These are phyloP conservation scores for Fraxinus baroniana DNA, from an alignment of 305 asterid genomes.

Conservation along the genomic window DNA sequence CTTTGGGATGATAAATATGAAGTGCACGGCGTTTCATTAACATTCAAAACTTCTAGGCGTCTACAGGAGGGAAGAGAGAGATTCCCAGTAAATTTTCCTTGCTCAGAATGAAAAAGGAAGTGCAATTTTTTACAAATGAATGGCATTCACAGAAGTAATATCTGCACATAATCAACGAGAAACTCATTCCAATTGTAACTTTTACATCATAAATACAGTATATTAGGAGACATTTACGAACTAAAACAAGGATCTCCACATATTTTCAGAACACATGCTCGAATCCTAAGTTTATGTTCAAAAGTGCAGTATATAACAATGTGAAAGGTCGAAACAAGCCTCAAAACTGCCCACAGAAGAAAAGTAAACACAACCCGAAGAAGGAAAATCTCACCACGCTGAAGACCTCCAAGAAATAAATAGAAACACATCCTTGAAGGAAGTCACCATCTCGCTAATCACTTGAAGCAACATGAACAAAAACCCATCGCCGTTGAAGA, in stretches of 20 bases:
- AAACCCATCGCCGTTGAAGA: slow-evolving; percentile 6
- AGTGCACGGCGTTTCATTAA: neutral
- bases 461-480: slow-evolving; percentile 17
- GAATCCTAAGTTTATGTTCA: neutral
- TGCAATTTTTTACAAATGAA: neutral
- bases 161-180: neutral
- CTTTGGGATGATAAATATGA: neutral
- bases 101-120: neutral
- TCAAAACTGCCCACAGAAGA: slow-evolving; percentile 21
- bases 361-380: slow-evolving; percentile 22
- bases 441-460: slow-evolving; percentile 27
- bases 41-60: neutral
- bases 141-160: neutral
- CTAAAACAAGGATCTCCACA: neutral
- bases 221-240: neutral
- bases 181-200: neutral
- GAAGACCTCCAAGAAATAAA: slow-evolving; percentile 38
- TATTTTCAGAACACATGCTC: neutral
- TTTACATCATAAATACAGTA: neutral
- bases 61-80: neutral
- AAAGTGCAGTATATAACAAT: slow-evolving; percentile 7
- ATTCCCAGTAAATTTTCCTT: neutral
- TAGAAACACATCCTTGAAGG: slow-evolving; percentile 42
- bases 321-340: neutral
- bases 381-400: slow-evolving; percentile 7